Evolutionary conservation across 345 rosid genomes (phyloP), one percentile per base, ranked within the genome.

Genomic region (Aquilaria sinensis): DNA sequence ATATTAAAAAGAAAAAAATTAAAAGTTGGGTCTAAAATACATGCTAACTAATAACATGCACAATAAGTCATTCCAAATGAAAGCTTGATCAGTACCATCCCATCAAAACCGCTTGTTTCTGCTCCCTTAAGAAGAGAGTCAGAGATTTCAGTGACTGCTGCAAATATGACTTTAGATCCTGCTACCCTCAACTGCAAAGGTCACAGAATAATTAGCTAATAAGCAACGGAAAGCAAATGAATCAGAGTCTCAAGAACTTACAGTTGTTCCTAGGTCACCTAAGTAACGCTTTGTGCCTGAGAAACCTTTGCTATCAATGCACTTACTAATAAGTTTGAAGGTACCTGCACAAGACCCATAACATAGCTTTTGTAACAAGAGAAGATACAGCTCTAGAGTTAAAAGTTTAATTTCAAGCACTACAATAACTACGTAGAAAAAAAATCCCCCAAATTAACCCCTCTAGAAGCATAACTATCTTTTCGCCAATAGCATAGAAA

Each of bases 61-160:
- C 31, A 23, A 51, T 6, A 48, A 37, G 9, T 13, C 52, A 41
- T 72, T 47, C 8, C 54, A 37, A 50, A 43, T 43, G 60, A 52
- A 59, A 65, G 9, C 46, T 63, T 47, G 67, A 74, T 32, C 32
- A 32, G 57, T 82, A 92, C 96, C 96, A 92, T 75, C 75, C 97
- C 98, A 81, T 92, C 84, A 75, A 92, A 85, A 76, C 98, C 98
- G 62, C 79, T 89, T 70, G 88, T 75, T 77, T 92, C 96, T 57
- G 98, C 96, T 70, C 96, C 96, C 74, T 73, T 85, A 56, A 92
- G 77, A 66, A 92, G 78, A 56, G 92, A 83, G 80, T 92, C 97
- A 53, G 98, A 89, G 78, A 92, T 68, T 83, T 92, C 96, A 75
- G 97, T 87, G 66, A 87, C 85, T 48, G 90, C 89, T 60, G 78